Conservation (phyloP, 352 stramenopile genomes). For the Globisporangium cystogenes region DNA sequence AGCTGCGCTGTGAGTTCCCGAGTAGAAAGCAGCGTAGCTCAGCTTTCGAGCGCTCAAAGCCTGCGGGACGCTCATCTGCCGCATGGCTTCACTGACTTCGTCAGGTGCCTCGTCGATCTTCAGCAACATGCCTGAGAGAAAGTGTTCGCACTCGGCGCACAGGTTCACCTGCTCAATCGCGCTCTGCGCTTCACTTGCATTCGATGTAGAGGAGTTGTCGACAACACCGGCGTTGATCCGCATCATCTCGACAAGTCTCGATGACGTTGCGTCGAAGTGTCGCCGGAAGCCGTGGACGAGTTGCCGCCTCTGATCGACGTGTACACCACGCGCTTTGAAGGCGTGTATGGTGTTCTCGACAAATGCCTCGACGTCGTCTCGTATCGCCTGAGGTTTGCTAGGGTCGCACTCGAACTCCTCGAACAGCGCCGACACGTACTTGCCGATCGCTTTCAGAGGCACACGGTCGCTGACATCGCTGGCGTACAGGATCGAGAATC, state of each 20-base stretch:
- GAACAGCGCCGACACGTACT: conserved; percentile 41
- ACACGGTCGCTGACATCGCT: conserved; percentile 19
- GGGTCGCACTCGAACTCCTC: conserved; percentile 23
- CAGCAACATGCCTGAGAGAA: conserved; percentile 23
- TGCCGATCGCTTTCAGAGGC: conserved; percentile 28
- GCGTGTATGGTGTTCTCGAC: conserved; percentile 29
- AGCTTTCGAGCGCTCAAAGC: conserved; percentile 27
- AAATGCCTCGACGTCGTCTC: conserved; percentile 24
- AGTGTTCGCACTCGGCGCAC: conserved; percentile 11
- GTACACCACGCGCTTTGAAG: conserved; percentile 27
- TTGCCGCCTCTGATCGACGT: conserved; percentile 13
- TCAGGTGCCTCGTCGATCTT: conserved; percentile 4
- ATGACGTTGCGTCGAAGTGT: conserved; percentile 22
- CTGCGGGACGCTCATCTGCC: conserved; percentile 18
- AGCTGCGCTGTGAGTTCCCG: conserved; percentile 9
- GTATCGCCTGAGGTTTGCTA: conserved; percentile 1
- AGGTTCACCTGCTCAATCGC: conserved; percentile 2
- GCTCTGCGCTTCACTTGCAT: background rate
- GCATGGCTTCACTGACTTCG: conserved; percentile 1
- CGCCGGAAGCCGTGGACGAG: conserved; percentile 28
- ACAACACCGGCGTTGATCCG: conserved; percentile 6
- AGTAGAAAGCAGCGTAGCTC: conserved; percentile 32
- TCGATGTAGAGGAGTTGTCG: background rate
- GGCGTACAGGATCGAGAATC: conserved; percentile 52
- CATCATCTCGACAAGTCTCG: conserved; percentile 18